These are phyloP conservation scores for Carex kokanica DNA, from an alignment of 176 grass and related monocot genomes.

Conservation along the genomic window DNA sequence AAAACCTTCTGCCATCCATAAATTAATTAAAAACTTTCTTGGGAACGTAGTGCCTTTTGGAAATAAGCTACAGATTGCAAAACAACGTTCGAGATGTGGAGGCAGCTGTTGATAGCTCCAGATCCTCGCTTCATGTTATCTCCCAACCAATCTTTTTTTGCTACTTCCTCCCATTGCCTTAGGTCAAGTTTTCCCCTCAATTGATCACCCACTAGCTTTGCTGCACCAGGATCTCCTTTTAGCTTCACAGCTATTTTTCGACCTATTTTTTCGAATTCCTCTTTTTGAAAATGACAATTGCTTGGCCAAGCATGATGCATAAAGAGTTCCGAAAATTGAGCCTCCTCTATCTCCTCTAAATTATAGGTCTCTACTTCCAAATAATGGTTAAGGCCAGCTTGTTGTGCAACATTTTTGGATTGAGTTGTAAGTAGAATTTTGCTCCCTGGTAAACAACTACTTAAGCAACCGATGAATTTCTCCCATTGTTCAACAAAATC, in stretches of 20 bases:
- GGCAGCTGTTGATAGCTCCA: background rate
- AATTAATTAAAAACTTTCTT: accelerated
- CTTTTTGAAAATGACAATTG: background rate
- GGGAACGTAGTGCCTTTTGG: accelerated
- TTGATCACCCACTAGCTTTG: background rate
- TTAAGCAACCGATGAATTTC: background rate
- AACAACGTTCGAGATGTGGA: background rate
- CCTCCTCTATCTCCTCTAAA: background rate
- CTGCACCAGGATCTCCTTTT: background rate
- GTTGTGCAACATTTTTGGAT: background rate
- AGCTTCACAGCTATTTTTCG: background rate
- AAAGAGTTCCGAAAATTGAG: background rate
- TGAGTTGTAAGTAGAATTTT: background rate
- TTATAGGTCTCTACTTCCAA: background rate
- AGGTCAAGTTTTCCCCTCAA: background rate
- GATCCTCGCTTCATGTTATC: background rate
- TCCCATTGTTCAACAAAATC: background rate
- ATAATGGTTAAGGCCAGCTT: background rate
- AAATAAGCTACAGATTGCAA: background rate
- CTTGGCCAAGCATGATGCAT: background rate
- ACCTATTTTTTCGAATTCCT: background rate
- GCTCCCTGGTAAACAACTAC: background rate
- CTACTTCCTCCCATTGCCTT: background rate
- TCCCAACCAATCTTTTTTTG: background rate
- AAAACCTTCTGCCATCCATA: background rate